Percentiles rank a stretch among this genome's conserved stretches.
These are phyloP conservation scores for Xylaria longipes DNA, from an alignment of 495 filamentous ascomycete genomes.

Conservation along the genomic window DNA sequence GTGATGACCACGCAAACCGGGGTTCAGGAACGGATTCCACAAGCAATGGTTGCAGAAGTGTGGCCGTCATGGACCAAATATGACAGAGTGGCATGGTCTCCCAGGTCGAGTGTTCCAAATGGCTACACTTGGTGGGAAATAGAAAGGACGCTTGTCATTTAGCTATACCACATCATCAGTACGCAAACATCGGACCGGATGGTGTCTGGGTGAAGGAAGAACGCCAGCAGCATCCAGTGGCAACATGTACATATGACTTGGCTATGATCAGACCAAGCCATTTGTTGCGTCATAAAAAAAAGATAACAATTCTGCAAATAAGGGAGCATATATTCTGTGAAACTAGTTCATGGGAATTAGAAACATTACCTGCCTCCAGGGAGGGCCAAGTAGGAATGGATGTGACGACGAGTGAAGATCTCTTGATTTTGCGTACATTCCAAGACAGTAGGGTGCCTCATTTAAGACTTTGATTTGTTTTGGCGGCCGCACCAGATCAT, in stretches of 20 bases:
- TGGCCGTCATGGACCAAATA: neutral
- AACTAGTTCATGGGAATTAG: constrained; percentile 15
- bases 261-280: constrained; percentile 21
- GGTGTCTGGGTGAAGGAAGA: neutral
- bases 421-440: constrained; percentile 30
- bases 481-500: constrained; percentile 30
- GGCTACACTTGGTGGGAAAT: neutral
- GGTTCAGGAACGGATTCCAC: constrained; percentile 27
- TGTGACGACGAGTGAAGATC: constrained; percentile 15
- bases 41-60: constrained; percentile 1
- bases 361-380: constrained; percentile 30
- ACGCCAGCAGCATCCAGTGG: constrained; percentile 25
- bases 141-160: constrained; percentile 12
- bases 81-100: constrained; percentile 1
- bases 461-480: constrained; percentile 35
- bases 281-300: constrained; percentile 29
- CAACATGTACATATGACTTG: constrained; percentile 39
- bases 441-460: constrained; percentile 37
- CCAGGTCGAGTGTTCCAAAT: constrained; percentile 1
- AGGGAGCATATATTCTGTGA: constrained; percentile 30
- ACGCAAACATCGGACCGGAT: constrained; percentile 9
- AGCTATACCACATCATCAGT: constrained; percentile 16
- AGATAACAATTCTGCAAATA: constrained; percentile 35
- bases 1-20: constrained; percentile 24
- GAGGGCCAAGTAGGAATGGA: constrained; percentile 29